Base-by-base conservation (phyloP, 805 yeast species). In the Wickerhamiella bombiphila region DNA sequence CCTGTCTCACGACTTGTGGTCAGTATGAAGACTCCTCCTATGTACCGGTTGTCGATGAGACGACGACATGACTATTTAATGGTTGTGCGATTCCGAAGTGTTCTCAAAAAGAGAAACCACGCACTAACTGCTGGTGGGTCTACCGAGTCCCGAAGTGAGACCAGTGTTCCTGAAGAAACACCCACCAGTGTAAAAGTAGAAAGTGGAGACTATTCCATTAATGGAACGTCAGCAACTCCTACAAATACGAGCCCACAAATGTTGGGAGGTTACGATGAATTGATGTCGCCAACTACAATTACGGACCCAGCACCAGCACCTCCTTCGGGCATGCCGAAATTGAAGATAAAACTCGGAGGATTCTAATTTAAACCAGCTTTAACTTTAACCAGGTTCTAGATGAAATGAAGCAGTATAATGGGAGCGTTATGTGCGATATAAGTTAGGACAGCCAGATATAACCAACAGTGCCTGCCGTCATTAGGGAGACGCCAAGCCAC, bases 1-100 rank as follows among this genome's bases (percentile, higher is more conserved):
- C 70, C 85, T 5, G 57, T 61, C 22, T 76, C 79, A 44, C 64
- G 72, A 2, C 66, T 76, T 32, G 51, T 69, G n/a, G 83, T 83
- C 2, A 67, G 60, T 3, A 58, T 85, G 17, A 68, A 73, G 4
- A 58, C 74, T 11, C 95, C 95, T 2, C 67, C 74, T 46, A 74
- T 73, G 37, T 76, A 72, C 52, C 72, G 71, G 45, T 61, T 91
- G 18, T 72, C 70, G 5, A 81, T 83, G 0, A 68, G 61, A 19
- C 76, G 76, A 3, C 62, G 62, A 29, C 49, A 43, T 28, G 49
- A 36, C 35, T 40, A 22, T 30, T n/a, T 43, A 35, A 60, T 82
- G n/a, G 61, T 69, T 4, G 58, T 83, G 15, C 76, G 67, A 45
- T 49, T 43, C 43, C 47, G 54, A 26, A 50, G 45, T 38, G 38